phyloP scores from a whole-genome alignment of 2,329 filamentous ascomycete genomes.

The Hypomyces rosellus region DNA sequence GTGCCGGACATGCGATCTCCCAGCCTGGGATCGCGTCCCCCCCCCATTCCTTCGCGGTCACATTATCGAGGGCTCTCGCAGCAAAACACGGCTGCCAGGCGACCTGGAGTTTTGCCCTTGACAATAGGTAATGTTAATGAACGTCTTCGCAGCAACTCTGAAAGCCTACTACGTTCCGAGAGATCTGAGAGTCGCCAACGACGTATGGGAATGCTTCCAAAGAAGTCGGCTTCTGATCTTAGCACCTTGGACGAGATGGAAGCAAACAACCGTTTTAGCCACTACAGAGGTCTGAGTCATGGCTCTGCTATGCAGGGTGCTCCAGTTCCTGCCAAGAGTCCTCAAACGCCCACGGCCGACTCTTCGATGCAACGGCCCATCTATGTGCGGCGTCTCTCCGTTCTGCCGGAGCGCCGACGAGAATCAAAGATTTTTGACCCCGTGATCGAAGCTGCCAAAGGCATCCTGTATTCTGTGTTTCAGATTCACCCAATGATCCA shows the following conservation, averaged over 20 bases:
- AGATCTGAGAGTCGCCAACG: constrained; percentile 50
- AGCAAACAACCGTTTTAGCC: constrained; percentile 58
- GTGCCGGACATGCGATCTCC: constrained; percentile 63
- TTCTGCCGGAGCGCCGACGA: constrained; percentile 56
- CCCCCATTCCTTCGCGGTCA: constrained; percentile 69
- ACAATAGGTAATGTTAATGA: constrained; percentile 66
- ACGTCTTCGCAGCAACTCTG: constrained; percentile 59
- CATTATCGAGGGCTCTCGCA: constrained; percentile 73
- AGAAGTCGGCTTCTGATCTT: constrained; percentile 47
- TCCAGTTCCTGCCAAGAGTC: constrained; percentile 40
- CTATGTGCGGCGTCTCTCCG: constrained; percentile 57
- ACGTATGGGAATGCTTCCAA: constrained; percentile 59
- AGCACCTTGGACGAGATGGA: constrained; percentile 58
- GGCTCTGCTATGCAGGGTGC: constrained; percentile 61
- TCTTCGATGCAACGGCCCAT: constrained; percentile 51
- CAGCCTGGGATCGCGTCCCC: constrained; percentile 53
- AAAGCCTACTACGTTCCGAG: constrained; percentile 49
- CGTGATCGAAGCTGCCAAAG: constrained; percentile 58
- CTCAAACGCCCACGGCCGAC: constrained; percentile 53
- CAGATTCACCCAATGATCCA: constrained; percentile 64
- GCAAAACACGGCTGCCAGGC: constrained; percentile 56
- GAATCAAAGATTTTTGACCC: constrained; percentile 57
- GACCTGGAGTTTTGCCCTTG: constrained; percentile 65
- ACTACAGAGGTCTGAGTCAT: constrained; percentile 60
- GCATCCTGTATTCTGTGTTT: constrained; percentile 60